Percentiles rank a stretch among this genome's conserved stretches.
phyloP scores from a whole-genome alignment of 257 asterid genomes.

The Pogostemon cablin region DNA sequence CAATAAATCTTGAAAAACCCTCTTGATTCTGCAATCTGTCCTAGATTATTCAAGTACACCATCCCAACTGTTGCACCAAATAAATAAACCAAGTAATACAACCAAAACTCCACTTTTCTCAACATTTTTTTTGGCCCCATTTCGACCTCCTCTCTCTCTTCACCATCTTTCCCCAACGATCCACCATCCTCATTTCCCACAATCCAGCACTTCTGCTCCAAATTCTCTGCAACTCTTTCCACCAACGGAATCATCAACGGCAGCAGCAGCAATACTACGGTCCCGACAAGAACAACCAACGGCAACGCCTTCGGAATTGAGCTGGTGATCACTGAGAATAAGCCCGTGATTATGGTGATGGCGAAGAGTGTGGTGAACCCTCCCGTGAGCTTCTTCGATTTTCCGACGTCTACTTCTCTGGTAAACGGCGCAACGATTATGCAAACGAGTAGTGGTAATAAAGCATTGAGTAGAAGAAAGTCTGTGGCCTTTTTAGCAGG shows the following conservation, averaged over 20 bases:
- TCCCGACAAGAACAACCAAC: not conserved
- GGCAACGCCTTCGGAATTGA: not conserved
- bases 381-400: not conserved
- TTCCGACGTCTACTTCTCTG: not conserved
- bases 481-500: not conserved
- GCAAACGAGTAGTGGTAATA: not conserved
- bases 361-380: not conserved
- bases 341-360: constrained; percentile 7
- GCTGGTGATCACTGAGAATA: not conserved
- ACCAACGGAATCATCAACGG: constrained; percentile 25
- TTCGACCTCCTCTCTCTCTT: not conserved
- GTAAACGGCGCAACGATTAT: not conserved
- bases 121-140: not conserved
- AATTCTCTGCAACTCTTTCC: constrained; percentile 14
- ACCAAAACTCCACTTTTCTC: not conserved
- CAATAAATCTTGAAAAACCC: too few species aligned
- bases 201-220: constrained; percentile 22
- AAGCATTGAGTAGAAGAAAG: not conserved
- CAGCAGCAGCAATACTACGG: not conserved
- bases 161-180: not conserved
- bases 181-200: not conserved
- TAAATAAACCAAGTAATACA: not conserved
- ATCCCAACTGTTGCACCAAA: not conserved
- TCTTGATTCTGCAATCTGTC: not conserved
- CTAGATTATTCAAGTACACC: constrained; percentile 1